Evolutionary conservation across 371 early-diverging fungal species (phyloP), one percentile per base, ranked within the genome.

Genomic region (Entomophthora muscae): DNA sequence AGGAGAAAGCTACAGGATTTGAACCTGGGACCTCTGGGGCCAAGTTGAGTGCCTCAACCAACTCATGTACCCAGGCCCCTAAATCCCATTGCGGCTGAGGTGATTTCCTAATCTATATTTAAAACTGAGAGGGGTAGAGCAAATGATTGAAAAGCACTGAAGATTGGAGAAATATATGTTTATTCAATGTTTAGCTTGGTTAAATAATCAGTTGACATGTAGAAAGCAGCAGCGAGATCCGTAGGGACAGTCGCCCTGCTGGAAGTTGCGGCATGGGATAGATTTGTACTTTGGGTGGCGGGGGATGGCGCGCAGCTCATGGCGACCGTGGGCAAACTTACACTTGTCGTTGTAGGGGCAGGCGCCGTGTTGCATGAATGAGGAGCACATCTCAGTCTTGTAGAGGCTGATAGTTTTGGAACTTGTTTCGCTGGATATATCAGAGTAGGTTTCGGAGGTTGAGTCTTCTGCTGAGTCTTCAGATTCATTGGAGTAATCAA

Each of bases 211-310:
- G n/a, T n/a, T n/a, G n/a, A 42, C 17, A 42, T 98, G 99, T 21
- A 93, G 86, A 78, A 96, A 98, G 61, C 94, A 93, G 75, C 99
- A 98, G 64, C 91, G 90, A 30, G 82, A 83, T 21, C 91, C 94
- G 72, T 96, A 98, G 2, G 85, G 85, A 74, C 99, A 98, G 28
- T 78, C 76, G 22, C 96, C 97, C 10, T 86, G 86, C 64, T 83
- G 82, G 76, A 84, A 95, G 10, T 88, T 89, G 59, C 87, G 83
- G 69, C 94, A 93, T 17, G 88, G 79, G 66, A 88, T 86, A 13
- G 94, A 86, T 74, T 96, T 97, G 78, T 98, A 98, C 64, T 86
- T 84, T 28, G 89, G 93, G 76, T 98, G 98, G 32, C 98, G 83
- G 57, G 79, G 76, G 1, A 95, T 81, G 29, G 73, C 70, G 29